phyloP scores from a whole-genome alignment of 2,329 filamentous ascomycete species.

The Stachybotrys chartarum region DNA sequence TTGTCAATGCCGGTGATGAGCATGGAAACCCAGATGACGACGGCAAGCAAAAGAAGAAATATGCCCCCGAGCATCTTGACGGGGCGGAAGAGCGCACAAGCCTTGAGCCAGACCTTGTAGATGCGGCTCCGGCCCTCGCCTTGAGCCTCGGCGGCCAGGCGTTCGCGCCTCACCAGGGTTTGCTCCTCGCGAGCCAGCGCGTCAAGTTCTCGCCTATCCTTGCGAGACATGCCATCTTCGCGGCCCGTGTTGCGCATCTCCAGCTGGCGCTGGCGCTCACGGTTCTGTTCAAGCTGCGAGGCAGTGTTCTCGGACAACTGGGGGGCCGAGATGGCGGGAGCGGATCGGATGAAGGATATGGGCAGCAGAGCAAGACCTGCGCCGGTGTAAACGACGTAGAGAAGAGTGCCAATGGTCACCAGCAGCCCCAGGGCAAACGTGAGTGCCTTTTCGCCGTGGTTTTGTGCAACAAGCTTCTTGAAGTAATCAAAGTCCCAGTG shows the following conservation, averaged over 20 bases:
- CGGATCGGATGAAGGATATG: constrained; percentile 84
- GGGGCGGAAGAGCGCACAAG: constrained; percentile 76
- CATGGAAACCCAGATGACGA: constrained; percentile 85
- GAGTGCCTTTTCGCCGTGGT: constrained; percentile 85
- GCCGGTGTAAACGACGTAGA: constrained; percentile 86
- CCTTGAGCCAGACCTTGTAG: constrained; percentile 69
- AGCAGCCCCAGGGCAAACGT: constrained; percentile 87
- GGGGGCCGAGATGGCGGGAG: constrained; percentile 77
- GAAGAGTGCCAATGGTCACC: constrained; percentile 74
- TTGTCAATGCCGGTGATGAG: constrained; percentile 94
- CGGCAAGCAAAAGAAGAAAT: constrained; percentile 63
- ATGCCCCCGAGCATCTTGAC: constrained; percentile 83
- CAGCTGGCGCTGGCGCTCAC: constrained; percentile 85
- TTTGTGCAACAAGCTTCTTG: constrained; percentile 67
- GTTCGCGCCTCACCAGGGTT: constrained; percentile 81
- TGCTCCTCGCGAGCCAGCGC: constrained; percentile 83
- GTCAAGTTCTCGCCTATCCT: constrained; percentile 85
- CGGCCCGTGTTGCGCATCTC: constrained; percentile 78
- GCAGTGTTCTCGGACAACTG: constrained; percentile 70
- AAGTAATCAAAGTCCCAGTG: constrained; percentile 87
- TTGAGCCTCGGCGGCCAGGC: constrained; percentile 74
- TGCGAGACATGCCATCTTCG: constrained; percentile 66
- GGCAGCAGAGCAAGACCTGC: constrained; percentile 84
- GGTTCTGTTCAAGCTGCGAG: constrained; percentile 76
- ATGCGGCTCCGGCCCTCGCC: constrained; percentile 71